Base-by-base conservation (phyloP, 1,284 basidiomycete species). In the Apiotrichum domesticum region DNA sequence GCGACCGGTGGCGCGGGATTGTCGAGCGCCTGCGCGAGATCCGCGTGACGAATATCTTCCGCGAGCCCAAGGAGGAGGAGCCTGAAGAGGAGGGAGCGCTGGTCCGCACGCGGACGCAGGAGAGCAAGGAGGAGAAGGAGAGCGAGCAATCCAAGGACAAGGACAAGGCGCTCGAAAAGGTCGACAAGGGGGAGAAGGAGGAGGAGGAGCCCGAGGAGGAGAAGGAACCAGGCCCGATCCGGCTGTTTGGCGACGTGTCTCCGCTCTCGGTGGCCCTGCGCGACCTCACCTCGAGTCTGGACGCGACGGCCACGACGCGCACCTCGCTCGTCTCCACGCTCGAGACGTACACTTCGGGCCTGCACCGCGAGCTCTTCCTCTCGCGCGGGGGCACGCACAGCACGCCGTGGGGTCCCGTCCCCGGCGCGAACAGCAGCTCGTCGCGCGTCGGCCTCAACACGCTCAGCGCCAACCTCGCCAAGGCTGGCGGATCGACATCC, bases 291-390 rank as follows among this genome's bases (percentile, higher is more conserved):
- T 52, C 61, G 8, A 55, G 58, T 8, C 58, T 75, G 35, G 59
- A 65, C n/a, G 66, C 68, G 10, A 77, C 73, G 3, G 66, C 66
- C 32, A 77, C 74, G 2, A 77, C 75, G 7, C 67, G 75, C 8
- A 71, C 67, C 7, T 73, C 70, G 32, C 64, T 77, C 41, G 59
- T 75, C 7, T 70, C 71, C 8, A 74, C 74, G 0, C 58, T 75
- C 11, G 67, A 71, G 54, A 59, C 66, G 4, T 77, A 74, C 60
- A 75, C 74, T 2, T 67, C 69, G 0, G 61, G 66, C 6, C 61
- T 77, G 8, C 74, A 77, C 58, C 59, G 63, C 49, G 69, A 59
- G 63, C 67, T 62, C 35, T 71, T 57, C 66, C 53, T 56, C 55
- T 63, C 54, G 32, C 65, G 49, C 44, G n/a, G 46, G 13, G 41